Evolutionary conservation across 2,329 filamentous ascomycete genomes (phyloP).

Genomic region (Aphanoascus verrucosus): DNA sequence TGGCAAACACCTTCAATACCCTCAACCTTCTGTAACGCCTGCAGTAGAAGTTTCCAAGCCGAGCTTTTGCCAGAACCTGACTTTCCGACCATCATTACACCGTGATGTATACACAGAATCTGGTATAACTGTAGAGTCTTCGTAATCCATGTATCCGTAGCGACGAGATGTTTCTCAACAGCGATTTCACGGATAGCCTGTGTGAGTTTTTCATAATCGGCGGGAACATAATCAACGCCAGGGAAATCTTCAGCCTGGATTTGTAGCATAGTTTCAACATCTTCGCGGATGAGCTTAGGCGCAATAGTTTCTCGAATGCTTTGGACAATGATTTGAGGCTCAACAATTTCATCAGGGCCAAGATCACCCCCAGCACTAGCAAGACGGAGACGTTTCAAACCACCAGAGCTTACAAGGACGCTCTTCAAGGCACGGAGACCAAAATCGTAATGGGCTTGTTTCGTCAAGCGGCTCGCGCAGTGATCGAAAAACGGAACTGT

Average conservation of each 20-base stretch:
- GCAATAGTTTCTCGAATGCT: constrained; percentile 97
- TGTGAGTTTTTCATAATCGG: constrained; percentile 68
- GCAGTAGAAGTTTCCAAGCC: constrained; percentile 84
- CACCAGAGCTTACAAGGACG: constrained; percentile 93
- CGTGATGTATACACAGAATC: constrained; percentile 94
- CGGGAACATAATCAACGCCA: constrained; percentile 82
- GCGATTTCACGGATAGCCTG: constrained; percentile 74
- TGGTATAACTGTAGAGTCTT: constrained; percentile 96
- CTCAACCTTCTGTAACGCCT: constrained; percentile 84
- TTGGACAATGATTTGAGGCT: constrained; percentile 96
- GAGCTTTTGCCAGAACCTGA: constrained; percentile 96
- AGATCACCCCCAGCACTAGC: constrained; percentile 46
- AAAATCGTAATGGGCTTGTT: constrained; percentile 98
- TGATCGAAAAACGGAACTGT: constrained; percentile 97
- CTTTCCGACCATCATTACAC: constrained; percentile 99
- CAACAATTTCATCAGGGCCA: constrained; percentile 61
- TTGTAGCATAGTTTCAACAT: constrained; percentile 75
- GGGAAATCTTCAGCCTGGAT: constrained; percentile 86
- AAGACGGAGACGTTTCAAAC: constrained; percentile 77
- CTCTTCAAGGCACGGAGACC: constrained; percentile 96
- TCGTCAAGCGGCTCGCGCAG: constrained; percentile 69
- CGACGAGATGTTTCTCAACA: constrained; percentile 71
- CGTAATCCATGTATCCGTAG: constrained; percentile 92
- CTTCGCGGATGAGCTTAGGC: constrained; percentile 84
- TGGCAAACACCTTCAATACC: constrained; percentile 89